Conservation (phyloP, 805 yeast species). For the Candida endomychidarum region DNA sequence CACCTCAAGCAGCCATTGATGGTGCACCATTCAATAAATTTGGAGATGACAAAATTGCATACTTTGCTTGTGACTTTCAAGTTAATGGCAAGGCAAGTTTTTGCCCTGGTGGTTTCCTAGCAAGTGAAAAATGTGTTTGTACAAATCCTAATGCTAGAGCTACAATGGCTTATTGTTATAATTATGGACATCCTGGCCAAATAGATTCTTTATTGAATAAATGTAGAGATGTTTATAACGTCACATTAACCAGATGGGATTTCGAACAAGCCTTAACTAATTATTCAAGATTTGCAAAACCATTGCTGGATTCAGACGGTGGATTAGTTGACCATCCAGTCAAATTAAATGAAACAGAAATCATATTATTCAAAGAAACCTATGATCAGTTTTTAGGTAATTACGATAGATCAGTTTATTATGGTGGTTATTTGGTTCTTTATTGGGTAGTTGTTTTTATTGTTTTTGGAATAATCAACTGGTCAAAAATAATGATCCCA, state of each 20-base stretch:
- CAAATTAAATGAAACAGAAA: slow-evolving; percentile 22
- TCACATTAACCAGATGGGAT: slow-evolving; percentile 20
- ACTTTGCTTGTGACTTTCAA: slow-evolving; percentile 29
- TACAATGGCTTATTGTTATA: slow-evolving; percentile 37
- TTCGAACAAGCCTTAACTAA: slow-evolving; percentile 23
- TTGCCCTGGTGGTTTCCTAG: slow-evolving; percentile 20
- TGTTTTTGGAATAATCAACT: slow-evolving; percentile 28
- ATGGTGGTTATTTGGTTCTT: slow-evolving; percentile 34
- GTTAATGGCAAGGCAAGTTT: slow-evolving; percentile 20
- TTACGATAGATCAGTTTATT: slow-evolving; percentile 43
- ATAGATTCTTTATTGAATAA: slow-evolving; percentile 23
- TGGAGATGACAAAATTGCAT: slow-evolving; percentile 30
- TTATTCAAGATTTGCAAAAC: slow-evolving; percentile 19
- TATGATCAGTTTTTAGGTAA: slow-evolving; percentile 42
- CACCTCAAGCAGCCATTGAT: slow-evolving; percentile 33
- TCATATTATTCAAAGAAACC: slow-evolving; percentile 22
- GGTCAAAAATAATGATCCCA: slow-evolving; percentile 34
- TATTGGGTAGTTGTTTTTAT: slow-evolving; percentile 34
- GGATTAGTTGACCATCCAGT: slow-evolving; percentile 25
- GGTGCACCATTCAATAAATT: slow-evolving; percentile 35
- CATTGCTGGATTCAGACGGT: slow-evolving; percentile 11
- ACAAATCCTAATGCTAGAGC: slow-evolving; percentile 33
- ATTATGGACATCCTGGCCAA: slow-evolving; percentile 22
- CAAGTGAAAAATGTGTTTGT: slow-evolving; percentile 24
- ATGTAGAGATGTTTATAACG: slow-evolving; percentile 24